phyloP scores from a whole-genome alignment of 768 basidiomycete species.

The Lentinula lateritia region DNA sequence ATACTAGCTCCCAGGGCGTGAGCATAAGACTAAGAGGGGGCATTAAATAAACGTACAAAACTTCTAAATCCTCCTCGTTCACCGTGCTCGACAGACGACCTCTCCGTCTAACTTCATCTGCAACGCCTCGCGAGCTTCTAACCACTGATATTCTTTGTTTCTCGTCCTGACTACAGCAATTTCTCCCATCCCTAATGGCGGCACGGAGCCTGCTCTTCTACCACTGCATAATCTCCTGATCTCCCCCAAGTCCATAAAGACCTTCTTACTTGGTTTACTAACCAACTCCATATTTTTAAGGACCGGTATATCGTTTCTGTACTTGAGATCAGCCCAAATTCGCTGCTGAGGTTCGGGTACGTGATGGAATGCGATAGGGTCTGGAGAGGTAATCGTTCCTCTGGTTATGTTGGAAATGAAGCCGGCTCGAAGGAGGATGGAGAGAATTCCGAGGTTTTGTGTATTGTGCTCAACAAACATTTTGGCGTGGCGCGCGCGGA shows the following conservation, averaged over 20 bases:
- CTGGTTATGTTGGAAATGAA: conserved; percentile 81
- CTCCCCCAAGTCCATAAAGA: conserved; percentile 71
- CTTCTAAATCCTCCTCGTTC: background rate
- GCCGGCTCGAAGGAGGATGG: conserved; percentile 87
- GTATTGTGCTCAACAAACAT: conserved; percentile 78
- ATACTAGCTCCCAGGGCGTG: background rate
- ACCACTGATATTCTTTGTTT: conserved; percentile 70
- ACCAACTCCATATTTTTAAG: conserved; percentile 75
- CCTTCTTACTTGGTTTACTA: conserved; percentile 75
- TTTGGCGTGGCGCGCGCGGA: conserved; percentile 75
- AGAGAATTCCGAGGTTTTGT: conserved; percentile 88
- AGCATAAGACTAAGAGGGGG: background rate
- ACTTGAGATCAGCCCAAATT: conserved; percentile 94
- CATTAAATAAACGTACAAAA: background rate
- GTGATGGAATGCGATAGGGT: conserved; percentile 54
- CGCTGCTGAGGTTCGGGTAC: conserved; percentile 64
- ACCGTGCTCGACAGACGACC: conserved; percentile 75
- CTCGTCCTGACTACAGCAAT: conserved; percentile 79
- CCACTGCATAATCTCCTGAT: conserved; percentile 79
- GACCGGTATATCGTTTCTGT: conserved; percentile 85
- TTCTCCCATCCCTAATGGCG: conserved; percentile 89
- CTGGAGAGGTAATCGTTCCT: conserved; percentile 62
- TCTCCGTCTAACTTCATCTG: conserved; percentile 76
- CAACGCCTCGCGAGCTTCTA: conserved; percentile 92
- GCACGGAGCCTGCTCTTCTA: conserved; percentile 70